These are phyloP conservation scores for Cryomyces minteri DNA, from an alignment of 495 filamentous ascomycete genomes.

Conservation along the genomic window DNA sequence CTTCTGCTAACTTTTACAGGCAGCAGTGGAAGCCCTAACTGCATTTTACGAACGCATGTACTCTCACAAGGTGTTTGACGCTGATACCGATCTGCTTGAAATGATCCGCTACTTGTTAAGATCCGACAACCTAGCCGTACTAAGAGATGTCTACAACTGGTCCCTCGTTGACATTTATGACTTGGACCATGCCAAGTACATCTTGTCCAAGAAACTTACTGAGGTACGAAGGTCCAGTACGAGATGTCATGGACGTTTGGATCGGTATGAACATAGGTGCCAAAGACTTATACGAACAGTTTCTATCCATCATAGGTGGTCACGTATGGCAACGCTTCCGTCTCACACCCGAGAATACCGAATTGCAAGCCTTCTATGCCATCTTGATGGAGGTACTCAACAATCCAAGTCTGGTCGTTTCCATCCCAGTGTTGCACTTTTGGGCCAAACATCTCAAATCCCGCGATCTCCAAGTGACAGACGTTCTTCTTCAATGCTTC, in stretches of 20 bases:
- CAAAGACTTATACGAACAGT: slow-evolving; percentile 23
- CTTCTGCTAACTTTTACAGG: slow-evolving; percentile 30
- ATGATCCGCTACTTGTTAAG: slow-evolving; percentile 66
- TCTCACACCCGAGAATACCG: slow-evolving; percentile 36
- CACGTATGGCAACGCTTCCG: slow-evolving; percentile 63
- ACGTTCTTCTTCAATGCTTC: slow-evolving; percentile 49
- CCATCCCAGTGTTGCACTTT: slow-evolving; percentile 76
- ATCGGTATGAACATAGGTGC: neutral
- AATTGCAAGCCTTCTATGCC: slow-evolving; percentile 60
- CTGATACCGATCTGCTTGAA: slow-evolving; percentile 17
- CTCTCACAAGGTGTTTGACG: too few species aligned
- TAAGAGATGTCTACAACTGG: slow-evolving; percentile 65
- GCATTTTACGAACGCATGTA: slow-evolving; percentile 47
- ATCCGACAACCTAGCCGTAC: slow-evolving; percentile 46
- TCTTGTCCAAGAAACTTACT: slow-evolving; percentile 80
- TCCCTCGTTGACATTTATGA: slow-evolving; percentile 59
- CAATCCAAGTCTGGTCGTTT: slow-evolving; percentile 75
- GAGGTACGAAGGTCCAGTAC: slow-evolving; percentile 37
- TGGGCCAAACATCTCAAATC: slow-evolving; percentile 69
- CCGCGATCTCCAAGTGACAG: slow-evolving; percentile 40
- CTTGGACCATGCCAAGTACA: slow-evolving; percentile 79
- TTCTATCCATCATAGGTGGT: slow-evolving; percentile 67
- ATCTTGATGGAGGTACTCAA: slow-evolving; percentile 63
- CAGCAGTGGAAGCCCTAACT: slow-evolving; percentile 68
- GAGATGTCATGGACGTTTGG: neutral